Evolutionary conservation across 1,284 basidiomycete species (phyloP).

Genomic region (Paramarasmius palmivorus): DNA sequence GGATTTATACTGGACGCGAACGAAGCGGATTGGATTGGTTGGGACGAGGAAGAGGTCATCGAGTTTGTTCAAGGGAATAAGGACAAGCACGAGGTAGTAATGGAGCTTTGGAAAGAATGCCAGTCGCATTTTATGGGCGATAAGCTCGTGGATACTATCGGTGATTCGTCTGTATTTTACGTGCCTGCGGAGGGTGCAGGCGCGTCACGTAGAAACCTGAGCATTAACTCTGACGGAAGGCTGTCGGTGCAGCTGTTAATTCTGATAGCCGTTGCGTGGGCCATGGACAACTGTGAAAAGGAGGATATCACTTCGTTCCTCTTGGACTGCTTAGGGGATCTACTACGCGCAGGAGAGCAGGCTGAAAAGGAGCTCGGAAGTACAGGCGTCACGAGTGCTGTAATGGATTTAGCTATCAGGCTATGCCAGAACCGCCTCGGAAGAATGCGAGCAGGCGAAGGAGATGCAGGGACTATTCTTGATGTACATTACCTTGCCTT

Average conservation of each 20-base stretch:
- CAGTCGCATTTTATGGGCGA: background rate
- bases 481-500: conserved; percentile 28
- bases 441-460: background rate
- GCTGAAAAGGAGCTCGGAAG: background rate
- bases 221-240: conserved; percentile 42
- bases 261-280: conserved; percentile 24
- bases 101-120: background rate
- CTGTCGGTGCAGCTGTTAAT: conserved; percentile 43
- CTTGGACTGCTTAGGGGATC: no score
- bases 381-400: background rate
- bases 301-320: background rate
- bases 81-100: conserved; percentile 5
- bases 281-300: background rate
- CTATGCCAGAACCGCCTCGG: conserved; percentile 3
- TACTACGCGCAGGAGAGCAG: background rate
- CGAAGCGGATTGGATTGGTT: conserved; percentile 56
- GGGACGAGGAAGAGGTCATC: conserved; percentile 41
- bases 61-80: conserved; percentile 10
- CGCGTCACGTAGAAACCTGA: conserved; percentile 17
- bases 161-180: conserved; percentile 1
- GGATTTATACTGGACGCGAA: conserved; percentile 72
- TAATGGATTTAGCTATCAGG: background rate
- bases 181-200: conserved; percentile 2
- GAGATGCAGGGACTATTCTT: conserved; percentile 21
- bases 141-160: background rate